Evolutionary conservation across 495 filamentous ascomycete species (phyloP), one percentile per base, ranked within the genome.

Genomic region (Lophiotrema nucula): DNA sequence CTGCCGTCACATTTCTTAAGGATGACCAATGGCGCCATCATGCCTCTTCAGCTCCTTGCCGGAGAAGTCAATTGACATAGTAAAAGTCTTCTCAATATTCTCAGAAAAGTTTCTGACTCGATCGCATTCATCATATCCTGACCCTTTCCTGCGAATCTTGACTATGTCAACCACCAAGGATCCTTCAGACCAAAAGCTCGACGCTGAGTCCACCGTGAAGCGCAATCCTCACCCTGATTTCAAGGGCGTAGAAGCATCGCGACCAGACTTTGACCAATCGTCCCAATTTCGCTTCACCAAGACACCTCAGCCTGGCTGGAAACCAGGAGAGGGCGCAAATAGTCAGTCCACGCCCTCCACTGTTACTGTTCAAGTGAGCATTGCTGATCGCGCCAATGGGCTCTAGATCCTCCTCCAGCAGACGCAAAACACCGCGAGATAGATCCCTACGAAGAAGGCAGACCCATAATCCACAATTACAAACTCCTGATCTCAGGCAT

Each of bases 401-500:
- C n/a, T n/a, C n/a, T n/a, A n/a, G n/a, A n/a, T n/a, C 83, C 57
- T 73, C 79, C 38, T 78, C 81, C 53, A 72, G 80, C 13, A 6
- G 6, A 12, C 6, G 10, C 19, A 6, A 12, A 12, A 6, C 90
- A 95, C 67, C 71, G 93, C 42, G 76, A 85, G 60, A 93, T 97
- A 59, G 85, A 97, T 73, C 92, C 92, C 6, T 83, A 92, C 65
- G 83, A 78, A 39, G 75, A 84, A 15, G 86, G 85, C 21, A 80
- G 92, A 0, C 82, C 85, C 0, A 69, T 81, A 0, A 71, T 76
- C 0, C 84, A 80, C 67, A 97, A 97, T 75, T 97, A 97, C 77
- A 96, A 96, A 74, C 83, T 97, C 11, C 77, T 97, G 16, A 96
- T 97, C 71, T 88, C 83, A 1, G 88, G 83, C 23, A 85, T 97